Evolutionary conservation across 805 yeast species (phyloP).

Genomic region (Candida vartiovaarae): DNA sequence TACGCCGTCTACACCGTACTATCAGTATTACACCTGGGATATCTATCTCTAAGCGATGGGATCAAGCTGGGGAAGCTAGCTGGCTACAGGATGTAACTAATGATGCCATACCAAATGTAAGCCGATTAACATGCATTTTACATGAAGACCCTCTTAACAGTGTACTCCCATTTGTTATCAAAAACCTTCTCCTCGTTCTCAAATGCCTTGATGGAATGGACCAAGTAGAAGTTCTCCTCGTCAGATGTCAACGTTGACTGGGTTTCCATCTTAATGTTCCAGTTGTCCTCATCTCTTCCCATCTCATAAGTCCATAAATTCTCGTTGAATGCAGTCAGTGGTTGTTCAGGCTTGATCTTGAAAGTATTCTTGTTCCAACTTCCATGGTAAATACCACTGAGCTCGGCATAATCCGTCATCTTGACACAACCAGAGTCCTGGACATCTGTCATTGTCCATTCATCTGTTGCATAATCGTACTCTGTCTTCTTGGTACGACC

Average conservation of each 20-base stretch:
- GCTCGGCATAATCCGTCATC: conserved; percentile 26
- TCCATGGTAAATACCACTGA: conserved; percentile 34
- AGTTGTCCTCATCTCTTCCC: conserved; percentile 31
- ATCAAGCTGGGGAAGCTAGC: too few species aligned
- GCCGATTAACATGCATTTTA: not conserved
- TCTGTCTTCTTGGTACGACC: conserved; percentile 18
- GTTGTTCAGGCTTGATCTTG: conserved; percentile 30
- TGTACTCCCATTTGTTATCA: conserved; percentile 29
- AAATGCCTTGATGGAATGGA: conserved; percentile 28
- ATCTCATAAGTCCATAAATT: conserved; percentile 35
- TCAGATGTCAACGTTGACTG: conserved; percentile 28
- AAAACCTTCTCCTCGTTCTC: conserved; percentile 27
- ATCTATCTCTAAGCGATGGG: too few species aligned
- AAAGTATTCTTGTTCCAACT: conserved; percentile 33
- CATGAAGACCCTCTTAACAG: conserved; percentile 27
- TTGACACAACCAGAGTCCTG: conserved; percentile 29
- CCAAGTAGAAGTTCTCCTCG: conserved; percentile 26
- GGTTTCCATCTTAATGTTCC: conserved; percentile 31
- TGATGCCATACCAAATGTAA: too few species aligned
- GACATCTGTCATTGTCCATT: conserved; percentile 21
- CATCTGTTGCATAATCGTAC: conserved; percentile 16
- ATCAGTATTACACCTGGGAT: too few species aligned
- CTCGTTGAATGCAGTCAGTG: conserved; percentile 32
- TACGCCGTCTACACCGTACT: too few species aligned
- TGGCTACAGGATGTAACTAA: too few species aligned